Evolutionary conservation across 345 rosid species (phyloP), one percentile per base, ranked within the genome.

Genomic region (Jatropha curcas): DNA sequence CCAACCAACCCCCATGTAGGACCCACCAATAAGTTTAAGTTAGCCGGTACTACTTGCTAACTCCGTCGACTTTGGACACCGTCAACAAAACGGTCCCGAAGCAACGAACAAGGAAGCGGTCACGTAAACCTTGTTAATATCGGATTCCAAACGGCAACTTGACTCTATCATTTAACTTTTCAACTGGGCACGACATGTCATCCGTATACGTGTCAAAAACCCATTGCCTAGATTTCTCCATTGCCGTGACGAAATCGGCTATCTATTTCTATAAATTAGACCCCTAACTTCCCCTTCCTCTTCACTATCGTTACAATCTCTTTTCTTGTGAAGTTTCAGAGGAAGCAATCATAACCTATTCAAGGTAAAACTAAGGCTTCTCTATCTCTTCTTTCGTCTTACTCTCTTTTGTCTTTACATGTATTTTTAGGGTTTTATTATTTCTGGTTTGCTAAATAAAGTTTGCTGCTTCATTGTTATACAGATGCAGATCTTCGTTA

Each of bases 401-500:
- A 37, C n/a, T 55, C 6, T 0, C 4, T 58, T 58, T 6, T 11
- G 35, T 4, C 5, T 58, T 57, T 4, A 4, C 4, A 55, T n/a
- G 3, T 28, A 13, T n/a, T 28, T 57, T 57, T 6, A 7, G 14
- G 24, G 37, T 16, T n/a, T 56, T 43, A 14, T 8, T 25, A 1
- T 19, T 5, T 20, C 11, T 33, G 37, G 9, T 28, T 46, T 16
- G 60, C 13, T 68, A 9, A 22, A 17, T 67, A 28, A 27, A 9
- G 28, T 35, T 35, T 59, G 2, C 12, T 37, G 58, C 43, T 2
- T 41, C 45, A 2, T 58, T 25, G n/a, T 55, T 4, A 45, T 53
- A 28, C 70, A 72, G 70, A 73, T 73, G 76, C 76, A 73, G 76
- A 73, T 73, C 64, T 73, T 73, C 76, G 76, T 73, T 13, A 73